Evolutionary conservation across 352 stramenopile genomes (phyloP), one percentile per base, ranked within the genome.

Genomic region (Peronospora tabacina): DNA sequence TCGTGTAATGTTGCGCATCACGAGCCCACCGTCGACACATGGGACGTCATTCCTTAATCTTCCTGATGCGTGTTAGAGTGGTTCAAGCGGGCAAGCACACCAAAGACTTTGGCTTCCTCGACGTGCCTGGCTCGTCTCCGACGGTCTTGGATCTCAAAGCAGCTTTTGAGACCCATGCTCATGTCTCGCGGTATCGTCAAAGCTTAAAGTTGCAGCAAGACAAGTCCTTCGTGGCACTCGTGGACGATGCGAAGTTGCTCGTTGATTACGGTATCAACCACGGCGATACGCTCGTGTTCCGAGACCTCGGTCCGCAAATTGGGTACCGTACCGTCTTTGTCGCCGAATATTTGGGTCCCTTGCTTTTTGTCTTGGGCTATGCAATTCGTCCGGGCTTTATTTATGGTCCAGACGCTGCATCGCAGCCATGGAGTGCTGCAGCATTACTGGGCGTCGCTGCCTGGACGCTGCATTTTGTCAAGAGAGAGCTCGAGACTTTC

Each of bases 251-350:
- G 13, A 75, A 84, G 59, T 56, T 71, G 49, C 59, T 90, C 20
- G 60, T 63, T 33, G 55, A 68, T 29, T 81, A 82, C 46, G 75
- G 75, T 55, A 62, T 87, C 44, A 75, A 73, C 55, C 57, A 68
- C 44, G 60, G 53, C 32, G 49, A 63, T 30, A 68, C 72, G 52
- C 61, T 90, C 13, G 60, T 81, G 33, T 82, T 92, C 61, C 84
- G 86, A 54, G 80, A 95, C 61, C 51, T 94, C 1, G 85, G 85
- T 0, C 78, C 80, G 26, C 85, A 95, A 53, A 94, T 95, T 55
- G 85, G 82, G 29, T 94, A 94, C 65, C 75, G 82, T 41, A 94
- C 79, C 2, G 85, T 96, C 19, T 95, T 96, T 46, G 36, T 95
- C 22, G 52, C 75, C 37, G 86, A 95, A 63, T 96, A 95, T 60